Evolutionary conservation across 257 asterid genomes (phyloP).

Genomic region (Solanum chilense): DNA sequence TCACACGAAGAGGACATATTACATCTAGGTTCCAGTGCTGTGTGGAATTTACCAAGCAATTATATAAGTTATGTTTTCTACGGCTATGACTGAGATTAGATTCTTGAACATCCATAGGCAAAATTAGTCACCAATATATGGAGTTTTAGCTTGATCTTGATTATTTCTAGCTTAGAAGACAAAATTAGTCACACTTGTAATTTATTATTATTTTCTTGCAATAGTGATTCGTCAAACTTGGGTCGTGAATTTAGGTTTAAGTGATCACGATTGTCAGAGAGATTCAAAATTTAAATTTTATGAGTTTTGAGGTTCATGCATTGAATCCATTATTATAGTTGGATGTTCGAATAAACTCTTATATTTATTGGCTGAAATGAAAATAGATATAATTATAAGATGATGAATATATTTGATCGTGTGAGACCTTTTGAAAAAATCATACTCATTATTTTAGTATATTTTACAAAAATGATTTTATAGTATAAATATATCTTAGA

Average conservation of each 20-base stretch:
- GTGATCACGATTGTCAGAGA: background rate
- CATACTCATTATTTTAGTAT: background rate
- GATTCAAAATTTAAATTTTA: too few species aligned
- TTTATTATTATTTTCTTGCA: too few species aligned
- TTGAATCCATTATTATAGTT: background rate
- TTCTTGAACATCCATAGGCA: background rate
- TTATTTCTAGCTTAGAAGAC: too few species aligned
- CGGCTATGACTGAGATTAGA: background rate
- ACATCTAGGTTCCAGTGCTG: background rate
- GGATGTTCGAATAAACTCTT: accelerated
- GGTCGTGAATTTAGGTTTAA: background rate
- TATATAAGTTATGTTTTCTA: background rate
- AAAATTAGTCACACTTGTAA: too few species aligned
- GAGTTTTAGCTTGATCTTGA: too few species aligned
- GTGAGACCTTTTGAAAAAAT: background rate
- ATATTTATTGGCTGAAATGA: background rate
- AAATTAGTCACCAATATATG: background rate
- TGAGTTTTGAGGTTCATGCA: background rate
- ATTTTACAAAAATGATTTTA: background rate
- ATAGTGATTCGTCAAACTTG: too few species aligned
- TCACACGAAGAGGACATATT: background rate
- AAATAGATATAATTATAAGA: background rate
- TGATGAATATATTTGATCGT: accelerated
- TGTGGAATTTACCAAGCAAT: background rate
- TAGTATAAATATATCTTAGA: background rate